Conservation (phyloP, 192 early-diverging fungal genomes). For the Podila verticillata region DNA sequence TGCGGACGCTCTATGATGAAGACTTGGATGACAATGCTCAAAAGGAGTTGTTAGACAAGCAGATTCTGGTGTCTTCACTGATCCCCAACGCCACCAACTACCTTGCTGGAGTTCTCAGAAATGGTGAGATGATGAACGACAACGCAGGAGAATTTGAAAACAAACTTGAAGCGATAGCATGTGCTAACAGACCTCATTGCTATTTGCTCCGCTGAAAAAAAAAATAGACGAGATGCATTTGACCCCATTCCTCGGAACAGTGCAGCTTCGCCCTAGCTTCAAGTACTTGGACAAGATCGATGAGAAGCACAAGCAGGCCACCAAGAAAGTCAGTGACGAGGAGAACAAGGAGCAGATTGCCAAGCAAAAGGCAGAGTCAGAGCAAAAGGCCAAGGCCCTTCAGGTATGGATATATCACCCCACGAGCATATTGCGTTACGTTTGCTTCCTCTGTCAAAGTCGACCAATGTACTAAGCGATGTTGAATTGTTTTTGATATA, state of each 20-base stretch:
- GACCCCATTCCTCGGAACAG: conserved; percentile 74
- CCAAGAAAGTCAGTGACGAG: conserved; percentile 72
- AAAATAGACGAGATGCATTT: conserved; percentile 83
- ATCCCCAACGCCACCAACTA: conserved; percentile 86
- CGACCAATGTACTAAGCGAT: background rate
- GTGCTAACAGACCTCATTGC: background rate
- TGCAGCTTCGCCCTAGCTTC: conserved; percentile 90
- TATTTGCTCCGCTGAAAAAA: background rate
- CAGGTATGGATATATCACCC: conserved; percentile 38
- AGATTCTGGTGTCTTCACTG: conserved; percentile 79
- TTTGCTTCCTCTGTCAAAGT: background rate
- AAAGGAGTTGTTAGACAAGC: conserved; percentile 78
- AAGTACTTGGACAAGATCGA: conserved; percentile 92
- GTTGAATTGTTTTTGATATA: background rate
- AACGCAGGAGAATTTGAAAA: background rate
- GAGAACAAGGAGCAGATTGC: conserved; percentile 67
- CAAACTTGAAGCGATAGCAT: background rate
- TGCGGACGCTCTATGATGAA: conserved; percentile 68
- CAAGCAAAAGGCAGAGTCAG: conserved; percentile 42
- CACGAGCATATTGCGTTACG: background rate
- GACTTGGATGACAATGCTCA: conserved; percentile 55
- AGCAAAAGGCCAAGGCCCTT: conserved; percentile 54
- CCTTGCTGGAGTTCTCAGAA: conserved; percentile 79
- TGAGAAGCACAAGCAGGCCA: conserved; percentile 80
- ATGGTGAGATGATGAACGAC: conserved; percentile 57